These are phyloP conservation scores for Apophysomyces variabilis DNA, from an alignment of 371 early-diverging fungal species.

Conservation along the genomic window DNA sequence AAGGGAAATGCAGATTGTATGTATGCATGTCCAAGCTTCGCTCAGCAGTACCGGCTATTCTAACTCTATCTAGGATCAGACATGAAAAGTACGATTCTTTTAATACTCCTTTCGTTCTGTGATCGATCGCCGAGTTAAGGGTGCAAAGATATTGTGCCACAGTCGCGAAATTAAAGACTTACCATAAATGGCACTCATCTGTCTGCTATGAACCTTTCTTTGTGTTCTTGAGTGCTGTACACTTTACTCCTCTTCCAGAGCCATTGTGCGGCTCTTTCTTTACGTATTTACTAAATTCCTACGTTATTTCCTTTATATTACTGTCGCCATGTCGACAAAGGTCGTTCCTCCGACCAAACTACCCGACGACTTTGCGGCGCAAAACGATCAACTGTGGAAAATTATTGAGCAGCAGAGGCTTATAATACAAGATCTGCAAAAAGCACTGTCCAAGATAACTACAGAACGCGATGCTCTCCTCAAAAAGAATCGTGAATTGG, in stretches of 20 bases:
- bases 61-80: no score
- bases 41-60: no score
- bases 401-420: conserved; percentile 82
- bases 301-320: not conserved
- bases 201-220: conserved; percentile 5
- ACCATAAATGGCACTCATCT: conserved; percentile 1
- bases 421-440: conserved; percentile 71
- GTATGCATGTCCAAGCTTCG: no score
- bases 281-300: not conserved
- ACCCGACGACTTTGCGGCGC: conserved; percentile 24
- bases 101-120: not conserved
- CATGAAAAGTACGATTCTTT: not conserved
- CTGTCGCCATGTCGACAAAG: conserved; percentile 10
- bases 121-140: not conserved
- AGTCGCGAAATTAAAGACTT: conserved; percentile 1
- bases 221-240: conserved; percentile 1
- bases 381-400: conserved; percentile 85
- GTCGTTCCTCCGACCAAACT: conserved; percentile 7
- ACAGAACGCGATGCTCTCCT: conserved; percentile 51
- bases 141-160: not conserved
- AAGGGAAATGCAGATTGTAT: no score
- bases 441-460: conserved; percentile 41
- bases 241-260: not conserved
- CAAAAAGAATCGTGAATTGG: conserved; percentile 24
- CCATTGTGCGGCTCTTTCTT: not conserved